Conservation (phyloP, 495 filamentous ascomycete genomes). For the Cercophora sp. region DNA sequence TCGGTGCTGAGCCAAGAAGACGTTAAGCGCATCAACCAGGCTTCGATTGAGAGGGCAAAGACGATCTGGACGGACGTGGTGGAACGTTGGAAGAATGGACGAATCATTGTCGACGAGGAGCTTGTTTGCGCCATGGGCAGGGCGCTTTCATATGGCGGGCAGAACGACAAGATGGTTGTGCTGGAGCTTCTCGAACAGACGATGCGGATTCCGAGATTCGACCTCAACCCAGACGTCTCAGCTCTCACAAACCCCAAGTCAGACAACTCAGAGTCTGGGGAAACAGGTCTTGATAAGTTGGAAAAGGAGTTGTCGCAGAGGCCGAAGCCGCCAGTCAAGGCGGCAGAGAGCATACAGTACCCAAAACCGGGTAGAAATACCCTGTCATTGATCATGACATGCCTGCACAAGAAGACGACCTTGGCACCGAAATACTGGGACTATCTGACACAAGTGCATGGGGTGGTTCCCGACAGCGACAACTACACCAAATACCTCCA, state of each 20-base stretch:
- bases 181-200: slow-evolving; percentile 72
- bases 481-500: slow-evolving; percentile 66
- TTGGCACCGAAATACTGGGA: slow-evolving; percentile 68
- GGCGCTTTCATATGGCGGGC: slow-evolving; percentile 57
- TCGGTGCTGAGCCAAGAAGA: slow-evolving; percentile 16
- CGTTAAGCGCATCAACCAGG: slow-evolving; percentile 34
- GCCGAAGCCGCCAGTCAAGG: neutral
- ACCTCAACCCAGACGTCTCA: no score
- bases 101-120: slow-evolving; percentile 65
- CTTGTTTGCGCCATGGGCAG: slow-evolving; percentile 74
- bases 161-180: slow-evolving; percentile 59
- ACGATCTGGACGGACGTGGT: slow-evolving; percentile 78
- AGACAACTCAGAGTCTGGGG: neutral
- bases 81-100: slow-evolving; percentile 63
- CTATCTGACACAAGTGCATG: slow-evolving; percentile 52
- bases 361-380: slow-evolving; percentile 61
- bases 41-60: slow-evolving; percentile 51
- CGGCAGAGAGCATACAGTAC: no score
- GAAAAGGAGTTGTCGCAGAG: slow-evolving; percentile 3
- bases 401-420: slow-evolving; percentile 52
- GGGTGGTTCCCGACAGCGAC: slow-evolving; percentile 62
- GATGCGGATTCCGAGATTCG: slow-evolving; percentile 58
- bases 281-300: no score
- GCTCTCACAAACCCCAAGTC: slow-evolving; percentile 15
- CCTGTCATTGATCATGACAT: slow-evolving; percentile 63